Percentiles rank a stretch among this genome's conserved stretches.
Conservation (phyloP, 192 early-diverging fungal genomes). For the Linderina pennispora region DNA sequence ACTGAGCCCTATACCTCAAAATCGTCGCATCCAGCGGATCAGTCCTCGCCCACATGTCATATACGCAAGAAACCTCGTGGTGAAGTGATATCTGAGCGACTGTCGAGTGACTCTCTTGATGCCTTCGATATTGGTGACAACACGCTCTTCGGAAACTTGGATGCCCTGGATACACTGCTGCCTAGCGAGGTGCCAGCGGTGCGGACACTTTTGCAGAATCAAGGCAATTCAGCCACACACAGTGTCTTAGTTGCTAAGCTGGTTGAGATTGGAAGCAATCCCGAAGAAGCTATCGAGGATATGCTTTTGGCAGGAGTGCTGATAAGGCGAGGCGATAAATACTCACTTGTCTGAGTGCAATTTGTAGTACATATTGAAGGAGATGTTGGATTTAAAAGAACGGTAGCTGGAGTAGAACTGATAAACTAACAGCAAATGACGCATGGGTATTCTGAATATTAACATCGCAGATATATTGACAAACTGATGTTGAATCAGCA, state of each 20-base stretch:
- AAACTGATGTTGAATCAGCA: too few species aligned
- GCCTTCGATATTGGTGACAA: not conserved
- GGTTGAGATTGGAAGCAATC: not conserved
- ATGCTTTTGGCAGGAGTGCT: not conserved
- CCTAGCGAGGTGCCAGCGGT: not conserved
- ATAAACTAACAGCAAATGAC: too few species aligned
- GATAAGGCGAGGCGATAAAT: not conserved
- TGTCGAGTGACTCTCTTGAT: not conserved
- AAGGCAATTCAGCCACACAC: not conserved
- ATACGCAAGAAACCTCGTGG: not conserved
- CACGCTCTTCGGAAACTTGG: not conserved
- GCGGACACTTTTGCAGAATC: not conserved
- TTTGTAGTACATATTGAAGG: too few species aligned
- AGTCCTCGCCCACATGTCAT: not conserved
- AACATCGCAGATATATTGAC: too few species aligned
- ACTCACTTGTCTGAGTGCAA: not conserved
- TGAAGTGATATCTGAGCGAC: not conserved
- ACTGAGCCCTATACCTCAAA: not conserved
- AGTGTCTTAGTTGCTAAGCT: not conserved
- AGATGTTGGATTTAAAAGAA: too few species aligned
- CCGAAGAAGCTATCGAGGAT: not conserved
- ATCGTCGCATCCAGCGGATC: not conserved
- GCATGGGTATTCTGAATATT: too few species aligned
- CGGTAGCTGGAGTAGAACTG: too few species aligned
- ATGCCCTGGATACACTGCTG: not conserved